Conservation (phyloP, 371 early-diverging fungal species). For the Encephalitozoon romaleae region DNA sequence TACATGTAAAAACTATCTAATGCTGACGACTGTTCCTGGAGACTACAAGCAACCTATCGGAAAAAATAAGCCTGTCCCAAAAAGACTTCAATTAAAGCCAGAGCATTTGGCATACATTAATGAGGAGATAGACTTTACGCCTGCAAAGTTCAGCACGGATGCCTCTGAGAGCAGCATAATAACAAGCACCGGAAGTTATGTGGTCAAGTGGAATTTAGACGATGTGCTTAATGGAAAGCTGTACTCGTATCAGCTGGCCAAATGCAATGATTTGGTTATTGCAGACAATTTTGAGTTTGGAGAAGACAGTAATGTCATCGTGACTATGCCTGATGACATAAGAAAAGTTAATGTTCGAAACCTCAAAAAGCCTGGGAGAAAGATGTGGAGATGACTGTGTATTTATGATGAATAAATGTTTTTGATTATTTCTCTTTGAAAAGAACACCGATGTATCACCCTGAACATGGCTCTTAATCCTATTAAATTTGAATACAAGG, state of each 20-base stretch:
- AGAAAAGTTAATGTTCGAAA: constrained; percentile 37
- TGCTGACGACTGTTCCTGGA: constrained; percentile 65
- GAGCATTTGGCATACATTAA: constrained; percentile 77
- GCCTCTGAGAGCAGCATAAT: constrained; percentile 68
- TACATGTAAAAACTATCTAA: constrained; percentile 73
- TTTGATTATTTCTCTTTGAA: background rate
- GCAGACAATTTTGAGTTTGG: constrained; percentile 76
- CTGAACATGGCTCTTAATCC: background rate
- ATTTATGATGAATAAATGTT: background rate
- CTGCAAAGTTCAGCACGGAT: constrained; percentile 78
- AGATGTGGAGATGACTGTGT: constrained; percentile 1
- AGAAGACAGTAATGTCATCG: constrained; percentile 67
- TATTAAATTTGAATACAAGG: background rate
- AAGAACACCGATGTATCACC: background rate
- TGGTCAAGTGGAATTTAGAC: constrained; percentile 81
- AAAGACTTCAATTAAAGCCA: constrained; percentile 71
- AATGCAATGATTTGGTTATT: constrained; percentile 69
- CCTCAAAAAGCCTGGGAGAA: constrained; percentile 41
- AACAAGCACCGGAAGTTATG: constrained; percentile 73
- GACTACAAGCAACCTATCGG: constrained; percentile 53
- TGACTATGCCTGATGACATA: constrained; percentile 63
- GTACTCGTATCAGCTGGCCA: constrained; percentile 72
- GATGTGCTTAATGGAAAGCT: constrained; percentile 68
- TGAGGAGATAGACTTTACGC: constrained; percentile 68
- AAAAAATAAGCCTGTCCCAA: constrained; percentile 66